Evolutionary conservation across 495 filamentous ascomycete genomes (phyloP).

Genomic region (Rhypophila decipiens): DNA sequence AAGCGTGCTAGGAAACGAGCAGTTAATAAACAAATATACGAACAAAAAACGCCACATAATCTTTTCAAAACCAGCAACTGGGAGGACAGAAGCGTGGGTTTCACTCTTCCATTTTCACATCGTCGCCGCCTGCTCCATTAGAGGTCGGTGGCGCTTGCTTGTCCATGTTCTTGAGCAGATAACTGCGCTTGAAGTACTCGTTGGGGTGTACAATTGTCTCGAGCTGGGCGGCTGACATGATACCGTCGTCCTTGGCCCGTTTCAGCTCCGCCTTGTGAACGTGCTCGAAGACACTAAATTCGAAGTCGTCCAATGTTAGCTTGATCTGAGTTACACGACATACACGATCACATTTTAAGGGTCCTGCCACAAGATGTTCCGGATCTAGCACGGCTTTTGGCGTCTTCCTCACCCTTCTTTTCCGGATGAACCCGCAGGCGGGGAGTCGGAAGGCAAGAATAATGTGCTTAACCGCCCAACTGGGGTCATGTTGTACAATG

Average conservation of each 20-base stretch:
- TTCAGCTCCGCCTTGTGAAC: constrained; percentile 81
- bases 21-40: background rate
- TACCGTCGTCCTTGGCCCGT: constrained; percentile 74
- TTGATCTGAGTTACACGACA: background rate
- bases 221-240: constrained; percentile 71
- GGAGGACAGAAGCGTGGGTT: background rate
- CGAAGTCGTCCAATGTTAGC: background rate
- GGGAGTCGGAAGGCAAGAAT: too few relatives aligned
- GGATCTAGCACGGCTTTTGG: too few relatives aligned
- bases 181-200: constrained; percentile 93
- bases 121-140: constrained; percentile 16
- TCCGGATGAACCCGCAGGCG: too few relatives aligned
- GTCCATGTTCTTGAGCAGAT: constrained; percentile 69
- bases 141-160: constrained; percentile 16
- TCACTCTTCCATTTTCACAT: constrained; percentile 46
- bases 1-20: too few relatives aligned
- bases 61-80: background rate
- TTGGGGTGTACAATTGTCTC: constrained; percentile 98
- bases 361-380: too few relatives aligned
- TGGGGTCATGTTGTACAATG: background rate
- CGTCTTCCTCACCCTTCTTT: too few relatives aligned
- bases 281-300: constrained; percentile 74
- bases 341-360: background rate
- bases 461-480: too few relatives aligned
- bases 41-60: background rate